Base-by-base conservation (phyloP, 345 rosid species). In the Microthlaspi erraticum region DNA sequence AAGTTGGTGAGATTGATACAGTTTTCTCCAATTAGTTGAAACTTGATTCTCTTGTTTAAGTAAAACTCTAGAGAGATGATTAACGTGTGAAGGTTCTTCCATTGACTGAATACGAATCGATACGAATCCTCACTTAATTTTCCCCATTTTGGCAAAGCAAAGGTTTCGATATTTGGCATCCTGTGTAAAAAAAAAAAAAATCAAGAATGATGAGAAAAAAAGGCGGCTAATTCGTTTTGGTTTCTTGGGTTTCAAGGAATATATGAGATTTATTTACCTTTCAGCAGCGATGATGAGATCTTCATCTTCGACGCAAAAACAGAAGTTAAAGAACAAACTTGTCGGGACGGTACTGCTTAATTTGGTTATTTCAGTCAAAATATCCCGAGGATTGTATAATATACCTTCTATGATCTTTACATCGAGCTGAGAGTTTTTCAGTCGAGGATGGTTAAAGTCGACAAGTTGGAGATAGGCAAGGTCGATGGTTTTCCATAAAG, bases 221-320 rank as follows among this genome's bases (percentile, higher is more conserved):
- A 52, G 2, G 36, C 3, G 8, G 54, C 3, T 1, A 23, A 19
- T 49, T 10, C 54, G 41, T 5, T 23, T 5, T 10, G 6, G 57
- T 26, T 26, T 26, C 16, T 29, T 52, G 17, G 17, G 3, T 23
- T 6, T 2, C 34, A 29, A 52, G 18, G 33, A 38, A 2, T 4
- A 12, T 16, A 59, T 26, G 42, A 26, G 50, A n/a, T n/a, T n/a
- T n/a, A 39, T 16, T 53, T 41, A 53, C 51, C 18, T 66, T 61
- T 41, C 19, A 66, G 41, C 51, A 53, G 18, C 51, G 4, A 66
- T 29, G 61, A 10, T 52, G 29, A 66, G 71, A 8, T 41, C 60
- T 0, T 38, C 2, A 23, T 23, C 37, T 26, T 39, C 20, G 32
- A 66, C 2, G 32, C 11, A 52, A 2, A 13, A 39, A 29, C 29